Percentiles rank a stretch among this genome's conserved stretches.
phyloP scores from a whole-genome alignment of 2,329 filamentous ascomycete species.

The Davidsoniella eucalypti region DNA sequence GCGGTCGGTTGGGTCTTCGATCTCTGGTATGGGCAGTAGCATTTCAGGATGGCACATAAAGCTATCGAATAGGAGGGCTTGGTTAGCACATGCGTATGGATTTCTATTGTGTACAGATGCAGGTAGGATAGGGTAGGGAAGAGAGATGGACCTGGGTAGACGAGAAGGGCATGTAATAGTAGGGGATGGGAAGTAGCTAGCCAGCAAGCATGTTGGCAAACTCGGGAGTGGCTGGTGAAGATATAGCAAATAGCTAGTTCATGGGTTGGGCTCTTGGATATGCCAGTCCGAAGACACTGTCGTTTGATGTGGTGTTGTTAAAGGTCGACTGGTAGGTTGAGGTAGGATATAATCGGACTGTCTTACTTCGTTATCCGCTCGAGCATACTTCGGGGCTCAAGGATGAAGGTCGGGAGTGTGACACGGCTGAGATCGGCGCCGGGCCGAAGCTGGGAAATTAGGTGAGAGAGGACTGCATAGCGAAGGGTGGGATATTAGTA shows the following conservation, averaged over 20 bases:
- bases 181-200: not conserved
- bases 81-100: not conserved
- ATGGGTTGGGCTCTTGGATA: not conserved
- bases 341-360: slow-evolving; percentile 12
- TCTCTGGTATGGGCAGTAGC: slow-evolving; percentile 68
- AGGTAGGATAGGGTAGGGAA: not conserved
- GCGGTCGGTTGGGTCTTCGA: slow-evolving; percentile 76
- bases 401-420: slow-evolving; percentile 89
- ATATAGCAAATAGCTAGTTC: not conserved
- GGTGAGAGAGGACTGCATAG: slow-evolving; percentile 69
- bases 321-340: not conserved
- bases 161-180: too few species aligned
- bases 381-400: slow-evolving; percentile 94
- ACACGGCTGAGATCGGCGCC: slow-evolving; percentile 91
- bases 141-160: not conserved
- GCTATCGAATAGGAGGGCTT: slow-evolving; percentile 30
- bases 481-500: not conserved
- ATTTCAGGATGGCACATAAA: slow-evolving; percentile 99
- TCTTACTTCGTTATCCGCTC: slow-evolving; percentile 93
- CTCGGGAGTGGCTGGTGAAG: not conserved
- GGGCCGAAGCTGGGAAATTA: slow-evolving; percentile 90
- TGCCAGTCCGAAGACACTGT: not conserved
- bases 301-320: not conserved
- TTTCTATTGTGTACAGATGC: not conserved
- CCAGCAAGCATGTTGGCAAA: not conserved